phyloP scores from a whole-genome alignment of 2,329 filamentous ascomycete species.

The Nothomitra cinnamomea region DNA sequence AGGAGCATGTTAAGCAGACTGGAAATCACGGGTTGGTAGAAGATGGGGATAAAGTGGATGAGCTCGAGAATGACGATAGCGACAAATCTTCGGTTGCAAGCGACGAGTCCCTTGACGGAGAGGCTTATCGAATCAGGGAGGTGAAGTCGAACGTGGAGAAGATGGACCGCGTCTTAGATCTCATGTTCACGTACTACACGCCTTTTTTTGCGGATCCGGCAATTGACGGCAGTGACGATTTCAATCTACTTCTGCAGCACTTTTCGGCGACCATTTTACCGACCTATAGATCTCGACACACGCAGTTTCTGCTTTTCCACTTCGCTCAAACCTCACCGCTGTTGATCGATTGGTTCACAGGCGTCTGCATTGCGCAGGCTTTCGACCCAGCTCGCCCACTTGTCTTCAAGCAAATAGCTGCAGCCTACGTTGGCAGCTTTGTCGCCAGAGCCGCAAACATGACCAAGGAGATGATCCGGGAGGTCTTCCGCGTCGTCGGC shows the following conservation, averaged over 20 bases:
- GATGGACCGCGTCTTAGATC: slow-evolving; percentile 77
- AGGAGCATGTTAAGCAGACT: slow-evolving; percentile 22
- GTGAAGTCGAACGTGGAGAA: slow-evolving; percentile 75
- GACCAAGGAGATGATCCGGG: slow-evolving; percentile 55
- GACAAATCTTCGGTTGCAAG: slow-evolving; percentile 56
- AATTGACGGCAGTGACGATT: slow-evolving; percentile 51
- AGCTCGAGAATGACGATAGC: slow-evolving; percentile 17
- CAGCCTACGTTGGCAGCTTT: slow-evolving; percentile 87
- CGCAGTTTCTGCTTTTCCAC: slow-evolving; percentile 91
- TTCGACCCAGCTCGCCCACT: slow-evolving; percentile 53
- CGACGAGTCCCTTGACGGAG: slow-evolving; percentile 42
- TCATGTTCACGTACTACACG: slow-evolving; percentile 70
- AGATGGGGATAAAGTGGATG: slow-evolving; percentile 14
- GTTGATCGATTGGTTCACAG: slow-evolving; percentile 68
- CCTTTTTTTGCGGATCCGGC: slow-evolving; percentile 53
- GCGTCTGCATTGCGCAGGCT: slow-evolving; percentile 55
- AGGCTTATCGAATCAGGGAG: slow-evolving; percentile 43
- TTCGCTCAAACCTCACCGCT: slow-evolving; percentile 70
- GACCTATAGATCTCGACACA: slow-evolving; percentile 80
- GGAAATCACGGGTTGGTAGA: slow-evolving; percentile 29
- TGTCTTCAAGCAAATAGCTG: slow-evolving; percentile 65
- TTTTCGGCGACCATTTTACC: slow-evolving; percentile 80
- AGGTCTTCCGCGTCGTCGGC: slow-evolving; percentile 65
- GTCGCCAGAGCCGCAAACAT: slow-evolving; percentile 80
- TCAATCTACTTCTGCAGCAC: slow-evolving; percentile 66